These are phyloP conservation scores for Catenaria anguillulae DNA, from an alignment of 371 early-diverging fungal species.

Conservation along the genomic window DNA sequence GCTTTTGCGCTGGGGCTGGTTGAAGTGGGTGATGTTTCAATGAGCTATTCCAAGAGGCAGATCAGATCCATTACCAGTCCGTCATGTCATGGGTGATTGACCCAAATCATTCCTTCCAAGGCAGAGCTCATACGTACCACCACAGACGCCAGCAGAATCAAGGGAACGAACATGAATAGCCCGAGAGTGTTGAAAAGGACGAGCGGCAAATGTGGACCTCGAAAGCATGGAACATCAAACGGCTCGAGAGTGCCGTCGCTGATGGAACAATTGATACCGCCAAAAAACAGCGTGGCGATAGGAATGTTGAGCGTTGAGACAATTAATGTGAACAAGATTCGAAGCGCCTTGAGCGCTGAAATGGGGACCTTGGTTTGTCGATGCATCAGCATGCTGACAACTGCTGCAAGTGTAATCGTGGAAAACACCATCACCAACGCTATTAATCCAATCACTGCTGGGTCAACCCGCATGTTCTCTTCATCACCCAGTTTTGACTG, in stretches of 20 bases:
- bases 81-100: background rate
- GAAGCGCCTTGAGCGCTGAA: background rate
- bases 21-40: background rate
- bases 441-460: too few relatives aligned
- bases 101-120: too few relatives aligned
- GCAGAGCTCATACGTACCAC: background rate
- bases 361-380: background rate
- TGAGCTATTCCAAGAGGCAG: background rate
- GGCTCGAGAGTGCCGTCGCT: background rate
- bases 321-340: background rate
- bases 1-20: background rate
- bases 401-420: background rate
- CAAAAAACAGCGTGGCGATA: background rate
- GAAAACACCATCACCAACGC: too few relatives aligned
- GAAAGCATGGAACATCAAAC: background rate
- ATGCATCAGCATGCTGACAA: background rate
- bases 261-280: background rate
- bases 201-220: background rate
- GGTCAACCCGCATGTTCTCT: too few relatives aligned
- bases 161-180: background rate
- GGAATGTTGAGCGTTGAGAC: background rate
- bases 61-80: too few relatives aligned
- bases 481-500: too few relatives aligned
- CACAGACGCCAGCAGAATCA: background rate
- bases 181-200: background rate